Conservation (phyloP, 2,329 filamentous ascomycete genomes). For the Cadophora malorum region DNA sequence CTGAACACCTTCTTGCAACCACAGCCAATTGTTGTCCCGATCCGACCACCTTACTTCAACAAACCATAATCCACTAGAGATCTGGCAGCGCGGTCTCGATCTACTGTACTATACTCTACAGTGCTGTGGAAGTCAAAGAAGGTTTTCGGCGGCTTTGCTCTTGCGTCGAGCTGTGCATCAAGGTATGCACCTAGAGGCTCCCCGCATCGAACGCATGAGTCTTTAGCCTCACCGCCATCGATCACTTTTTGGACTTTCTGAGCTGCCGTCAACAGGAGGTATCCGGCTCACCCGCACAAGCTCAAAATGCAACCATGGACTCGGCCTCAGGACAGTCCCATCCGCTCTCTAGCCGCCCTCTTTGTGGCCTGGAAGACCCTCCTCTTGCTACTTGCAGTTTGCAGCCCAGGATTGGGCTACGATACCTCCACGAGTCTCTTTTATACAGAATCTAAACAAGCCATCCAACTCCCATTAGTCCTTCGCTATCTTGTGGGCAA, state of each 20-base stretch:
- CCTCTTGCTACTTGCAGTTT: slow-evolving; percentile 65
- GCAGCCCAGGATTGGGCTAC: slow-evolving; percentile 66
- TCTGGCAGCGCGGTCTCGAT: not conserved
- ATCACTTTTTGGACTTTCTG: not conserved
- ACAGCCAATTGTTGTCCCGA: not conserved
- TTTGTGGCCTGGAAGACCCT: slow-evolving; percentile 72
- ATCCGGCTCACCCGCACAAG: not conserved
- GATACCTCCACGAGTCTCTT: slow-evolving; percentile 75
- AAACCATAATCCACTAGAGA: not conserved
- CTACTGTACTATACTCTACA: not conserved
- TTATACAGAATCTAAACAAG: slow-evolving; percentile 45
- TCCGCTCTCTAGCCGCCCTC: slow-evolving; percentile 37
- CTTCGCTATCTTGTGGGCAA: slow-evolving; percentile 46
- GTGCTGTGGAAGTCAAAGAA: not conserved
- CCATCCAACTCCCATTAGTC: slow-evolving; percentile 31
- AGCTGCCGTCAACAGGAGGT: not conserved
- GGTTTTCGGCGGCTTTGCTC: not conserved
- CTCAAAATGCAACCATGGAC: slow-evolving; percentile 31
- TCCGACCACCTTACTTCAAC: no score
- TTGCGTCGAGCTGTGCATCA: not conserved
- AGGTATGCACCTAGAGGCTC: slow-evolving; percentile 2
- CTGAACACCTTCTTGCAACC: not conserved
- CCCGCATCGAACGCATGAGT: slow-evolving; percentile 18
- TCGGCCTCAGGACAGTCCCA: slow-evolving; percentile 33
- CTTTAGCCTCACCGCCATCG: slow-evolving; percentile 20